Evolutionary conservation across 257 asterid species (phyloP), one percentile per base, ranked within the genome.

Genomic region (Nicotiana tabacum): DNA sequence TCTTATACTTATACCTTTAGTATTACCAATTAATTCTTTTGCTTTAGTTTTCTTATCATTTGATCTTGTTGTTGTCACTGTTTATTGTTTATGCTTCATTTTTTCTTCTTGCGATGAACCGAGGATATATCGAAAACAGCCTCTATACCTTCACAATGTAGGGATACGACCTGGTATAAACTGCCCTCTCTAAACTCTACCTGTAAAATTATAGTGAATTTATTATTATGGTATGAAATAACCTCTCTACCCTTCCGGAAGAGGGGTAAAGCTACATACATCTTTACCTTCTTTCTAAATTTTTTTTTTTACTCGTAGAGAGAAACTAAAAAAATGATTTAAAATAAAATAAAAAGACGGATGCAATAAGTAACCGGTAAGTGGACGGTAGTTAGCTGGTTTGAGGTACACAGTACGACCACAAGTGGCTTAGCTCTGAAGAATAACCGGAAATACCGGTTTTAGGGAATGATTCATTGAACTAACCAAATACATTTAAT

Each of bases 381-480:
- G 5, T 16, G 68, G 65, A 18, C 7, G 82, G 68, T 39, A 67
- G 43, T 21, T 78, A 57, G 82, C 48, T 35, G 62, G 39, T 60
- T 30, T 4, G 27, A 80, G 65, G 83, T 29, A 8, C 66, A 0
- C 5, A 48, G 64, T 37, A 24, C 33, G 6, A 29, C 10, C 64
- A 72, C 78, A 66, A 48, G 83, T 81, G 83, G 83, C 78, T 76
- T 68, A 11, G 39, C 37, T 46, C 18, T 11, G 83, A 81, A 51
- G 46, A 70, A 30, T 65, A 81, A 81, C 78, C 66, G 27, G 78
- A 66, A 66, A 30, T 62, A 70, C 66, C 83, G 35, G 66, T 51
- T 81, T 81, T 51, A 43, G 66, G 77, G 83, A 66, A 51, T 66
- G 83, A 81, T 81, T 66, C 83, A 81, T 51, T 81, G 83, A 81